A percentile compares a stretch with the other conserved stretches of the same genome.
These are phyloP conservation scores for Lactarius evosmus DNA, from an alignment of 768 basidiomycete species.

Conservation along the genomic window DNA sequence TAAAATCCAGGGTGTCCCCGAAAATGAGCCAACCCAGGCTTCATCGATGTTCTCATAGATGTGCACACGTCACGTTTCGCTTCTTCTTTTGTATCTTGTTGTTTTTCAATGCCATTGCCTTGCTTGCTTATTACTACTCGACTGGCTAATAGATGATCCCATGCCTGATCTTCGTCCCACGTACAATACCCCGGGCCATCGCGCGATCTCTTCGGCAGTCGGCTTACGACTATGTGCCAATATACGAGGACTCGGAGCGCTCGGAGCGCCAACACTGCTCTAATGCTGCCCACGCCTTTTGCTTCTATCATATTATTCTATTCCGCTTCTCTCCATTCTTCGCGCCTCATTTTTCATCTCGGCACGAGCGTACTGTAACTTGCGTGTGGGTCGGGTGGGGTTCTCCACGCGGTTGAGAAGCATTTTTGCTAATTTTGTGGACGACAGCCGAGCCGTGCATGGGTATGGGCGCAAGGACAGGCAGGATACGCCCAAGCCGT, in stretches of 20 bases:
- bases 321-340: not conserved
- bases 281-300: not conserved
- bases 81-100: not conserved
- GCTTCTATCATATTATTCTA: constrained; percentile 15
- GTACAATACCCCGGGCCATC: not conserved
- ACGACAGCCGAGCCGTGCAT: not conserved
- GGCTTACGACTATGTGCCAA: not conserved
- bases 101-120: not conserved
- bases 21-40: not conserved
- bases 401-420: not conserved
- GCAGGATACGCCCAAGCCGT: not conserved
- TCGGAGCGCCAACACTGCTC: not conserved
- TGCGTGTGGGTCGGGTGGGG: not conserved
- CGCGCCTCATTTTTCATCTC: constrained; percentile 1
- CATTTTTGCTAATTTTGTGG: not conserved
- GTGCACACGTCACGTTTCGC: not conserved
- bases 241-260: constrained; percentile 14
- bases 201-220: not conserved
- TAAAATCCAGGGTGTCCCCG: not conserved
- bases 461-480: not conserved
- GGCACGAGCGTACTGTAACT: not conserved
- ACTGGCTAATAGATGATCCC: not conserved
- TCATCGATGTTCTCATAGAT: not conserved
- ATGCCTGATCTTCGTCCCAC: not conserved
- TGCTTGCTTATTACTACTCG: not conserved